Percentiles rank a stretch among this genome's conserved stretches.
phyloP scores from a whole-genome alignment of 306 rosid species.

The Castanospermum australe region DNA sequence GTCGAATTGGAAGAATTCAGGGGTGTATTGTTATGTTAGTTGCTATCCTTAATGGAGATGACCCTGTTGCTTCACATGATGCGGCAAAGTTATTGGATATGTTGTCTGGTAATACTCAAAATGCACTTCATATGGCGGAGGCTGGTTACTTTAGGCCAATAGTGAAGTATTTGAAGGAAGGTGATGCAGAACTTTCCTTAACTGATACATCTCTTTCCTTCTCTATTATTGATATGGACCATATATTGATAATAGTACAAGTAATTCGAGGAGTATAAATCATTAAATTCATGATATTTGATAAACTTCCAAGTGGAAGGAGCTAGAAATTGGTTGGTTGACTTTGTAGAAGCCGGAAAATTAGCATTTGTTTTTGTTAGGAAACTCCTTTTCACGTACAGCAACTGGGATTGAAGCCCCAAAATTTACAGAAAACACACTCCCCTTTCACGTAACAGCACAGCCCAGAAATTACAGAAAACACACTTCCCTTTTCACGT shows the following conservation, averaged over 20 bases:
- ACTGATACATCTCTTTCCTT: not conserved
- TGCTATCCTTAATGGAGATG: slow-evolving; percentile 75
- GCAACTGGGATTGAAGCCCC: too few relatives aligned
- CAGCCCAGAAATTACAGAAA: too few relatives aligned
- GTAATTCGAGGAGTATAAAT: not conserved
- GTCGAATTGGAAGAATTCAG: slow-evolving; percentile 77
- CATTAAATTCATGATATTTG: not conserved
- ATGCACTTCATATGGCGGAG: slow-evolving; percentile 94
- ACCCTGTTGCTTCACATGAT: slow-evolving; percentile 56
- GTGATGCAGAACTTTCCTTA: slow-evolving; percentile 38
- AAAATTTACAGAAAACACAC: too few relatives aligned
- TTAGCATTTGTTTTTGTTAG: not conserved
- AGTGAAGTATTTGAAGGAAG: slow-evolving; percentile 75
- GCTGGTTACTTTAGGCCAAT: slow-evolving; percentile 88
- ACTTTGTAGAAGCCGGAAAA: not conserved
- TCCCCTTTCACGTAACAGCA: too few relatives aligned
- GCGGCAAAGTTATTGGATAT: slow-evolving; percentile 70
- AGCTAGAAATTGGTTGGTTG: not conserved
- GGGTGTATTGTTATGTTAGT: slow-evolving; percentile 90
- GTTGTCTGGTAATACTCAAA: slow-evolving; percentile 75
- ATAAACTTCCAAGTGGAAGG: not conserved
- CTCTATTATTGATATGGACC: not conserved
- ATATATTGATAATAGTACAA: not conserved
- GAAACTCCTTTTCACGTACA: too few relatives aligned
- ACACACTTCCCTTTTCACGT: too few relatives aligned